Evolutionary conservation across 139 green algal species (phyloP), one percentile per base, ranked within the genome.

Genomic region (Marvania coccoides): DNA sequence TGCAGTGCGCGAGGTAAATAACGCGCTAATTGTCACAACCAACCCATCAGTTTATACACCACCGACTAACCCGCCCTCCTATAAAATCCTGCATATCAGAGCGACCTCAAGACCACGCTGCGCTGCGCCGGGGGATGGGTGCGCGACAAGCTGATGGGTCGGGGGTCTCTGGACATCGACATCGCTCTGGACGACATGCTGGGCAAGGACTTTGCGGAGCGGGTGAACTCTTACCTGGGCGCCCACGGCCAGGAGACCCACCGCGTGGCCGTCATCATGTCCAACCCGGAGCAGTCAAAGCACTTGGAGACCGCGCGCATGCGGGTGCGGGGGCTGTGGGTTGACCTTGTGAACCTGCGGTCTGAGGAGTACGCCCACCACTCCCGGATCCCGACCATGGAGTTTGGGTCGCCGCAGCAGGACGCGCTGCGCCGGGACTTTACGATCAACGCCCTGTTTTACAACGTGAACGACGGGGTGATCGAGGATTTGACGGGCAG

Each of bases 231-330:
- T 28, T 91, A 97, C 59, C 76, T 96, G 2, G 31, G 63, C 26
- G 79, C 65, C 3, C 78, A 83, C n/a, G 81, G 83, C 28, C 57
- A 85, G 61, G 72, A 87, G 53, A 70, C 54, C 15, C 63, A 70
- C 47, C 61, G 70, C n/a, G 66, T 91, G 13, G 91, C 83, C 2
- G 89, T 98, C n/a, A 95, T 98, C 31, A 77, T 89, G 51, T 83
- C 70, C 70, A 99, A 99, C 63, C 94, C 94, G 1, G 91, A 98
- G 15, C 95, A 99, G 76, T 95, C 84, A 19, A 99, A 99, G 84
- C 94, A 99, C 72, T 74, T 99, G 66, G 94, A 99, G 74, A 99
- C 94, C 14, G 94, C 94, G 3, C 83, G 84, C 47, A 95, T 98
- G 73, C 85, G 88, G 60, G 67, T 89, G 28, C 58, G 63, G 10